Evolutionary conservation across 805 yeast genomes (phyloP).

Genomic region (Maudiozyma saulgeensis): DNA sequence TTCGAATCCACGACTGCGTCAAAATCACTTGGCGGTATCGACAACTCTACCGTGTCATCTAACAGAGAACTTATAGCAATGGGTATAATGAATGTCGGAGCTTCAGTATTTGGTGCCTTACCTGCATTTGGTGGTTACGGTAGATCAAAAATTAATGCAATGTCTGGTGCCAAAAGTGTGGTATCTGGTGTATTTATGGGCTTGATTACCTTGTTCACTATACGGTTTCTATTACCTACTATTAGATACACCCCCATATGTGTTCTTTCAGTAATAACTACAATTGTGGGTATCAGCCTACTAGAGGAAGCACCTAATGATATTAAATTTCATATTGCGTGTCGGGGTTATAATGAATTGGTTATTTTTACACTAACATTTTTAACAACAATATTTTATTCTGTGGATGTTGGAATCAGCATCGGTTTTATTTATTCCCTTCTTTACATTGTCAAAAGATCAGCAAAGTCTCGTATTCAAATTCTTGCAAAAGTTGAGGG

Average conservation of each 20-base stretch:
- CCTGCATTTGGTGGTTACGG: slow-evolving; percentile 97
- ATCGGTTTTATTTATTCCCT: slow-evolving; percentile 79
- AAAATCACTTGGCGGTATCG: slow-evolving; percentile 69
- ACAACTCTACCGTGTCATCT: slow-evolving; percentile 56
- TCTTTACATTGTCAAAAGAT: slow-evolving; percentile 67
- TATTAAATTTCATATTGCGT: slow-evolving; percentile 57
- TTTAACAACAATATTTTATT: slow-evolving; percentile 52
- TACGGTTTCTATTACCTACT: slow-evolving; percentile 47
- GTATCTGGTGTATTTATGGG: slow-evolving; percentile 81
- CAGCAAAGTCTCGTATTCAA: slow-evolving; percentile 76
- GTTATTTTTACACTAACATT: slow-evolving; percentile 59
- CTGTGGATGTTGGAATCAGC: slow-evolving; percentile 83
- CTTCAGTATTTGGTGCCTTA: slow-evolving; percentile 53
- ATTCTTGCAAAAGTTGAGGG: slow-evolving; percentile 63
- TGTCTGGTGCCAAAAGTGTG: slow-evolving; percentile 82
- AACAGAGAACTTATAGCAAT: slow-evolving; percentile 87
- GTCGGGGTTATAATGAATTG: slow-evolving; percentile 71
- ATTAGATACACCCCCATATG: slow-evolving; percentile 72
- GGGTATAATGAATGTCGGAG: slow-evolving; percentile 62
- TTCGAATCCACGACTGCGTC: slow-evolving; percentile 92
- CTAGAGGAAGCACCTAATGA: slow-evolving; percentile 82
- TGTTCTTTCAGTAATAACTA: slow-evolving; percentile 69
- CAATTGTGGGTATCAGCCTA: slow-evolving; percentile 65
- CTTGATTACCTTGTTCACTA: slow-evolving; percentile 55
- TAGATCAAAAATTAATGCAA: slow-evolving; percentile 77